Evolutionary conservation across 495 filamentous ascomycete species (phyloP), one percentile per base, ranked within the genome.

Genomic region (Tuber microsphaerosporum): DNA sequence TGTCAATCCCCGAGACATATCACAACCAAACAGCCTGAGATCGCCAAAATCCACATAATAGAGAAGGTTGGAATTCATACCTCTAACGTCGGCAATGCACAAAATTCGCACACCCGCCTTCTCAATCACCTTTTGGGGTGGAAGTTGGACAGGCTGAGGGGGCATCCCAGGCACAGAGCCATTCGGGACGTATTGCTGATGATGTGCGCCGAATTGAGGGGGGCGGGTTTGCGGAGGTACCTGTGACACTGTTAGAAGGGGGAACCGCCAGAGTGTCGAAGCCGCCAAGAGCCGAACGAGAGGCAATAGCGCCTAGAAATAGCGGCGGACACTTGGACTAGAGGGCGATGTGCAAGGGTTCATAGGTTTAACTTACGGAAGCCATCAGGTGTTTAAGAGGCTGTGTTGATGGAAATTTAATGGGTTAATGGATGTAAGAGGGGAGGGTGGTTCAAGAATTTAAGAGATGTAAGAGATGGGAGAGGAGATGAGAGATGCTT

Each of bases 41-140:
- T 65, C 3, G 26, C 5, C 56, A 65, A 34, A 65, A 65, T 65
- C 56, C 26, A 65, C 12, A 2, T 2, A 17, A 65, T 12, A 34
- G 26, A 31, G 56, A 34, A 65, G 56, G 16, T 17, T 3, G 72
- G 71, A 77, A 69, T 82, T 80, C 87, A 72, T 89, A 97, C 95
- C 96, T 92, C 96, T 89, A 79, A 99, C 94, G 85, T 99, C 96
- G 34, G 96, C 96, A 85, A 99, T 91, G 85, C 96, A 98, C 74
- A 99, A 88, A 71, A 99, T 90, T 84, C 95, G 88, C 74, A 90
- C 91, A 69, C 91, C 90, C 43, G 92, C 94, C 70, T 89, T 91
- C 85, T 98, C 93, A 80, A 97, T 90, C 70, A 99, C 85, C 89
- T 90, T 84, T 89, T 91, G 84, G 87, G 90, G 75, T 88, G 88